Conservation (phyloP, 2,329 filamentous ascomycete species). For the Triangularia setosa region DNA sequence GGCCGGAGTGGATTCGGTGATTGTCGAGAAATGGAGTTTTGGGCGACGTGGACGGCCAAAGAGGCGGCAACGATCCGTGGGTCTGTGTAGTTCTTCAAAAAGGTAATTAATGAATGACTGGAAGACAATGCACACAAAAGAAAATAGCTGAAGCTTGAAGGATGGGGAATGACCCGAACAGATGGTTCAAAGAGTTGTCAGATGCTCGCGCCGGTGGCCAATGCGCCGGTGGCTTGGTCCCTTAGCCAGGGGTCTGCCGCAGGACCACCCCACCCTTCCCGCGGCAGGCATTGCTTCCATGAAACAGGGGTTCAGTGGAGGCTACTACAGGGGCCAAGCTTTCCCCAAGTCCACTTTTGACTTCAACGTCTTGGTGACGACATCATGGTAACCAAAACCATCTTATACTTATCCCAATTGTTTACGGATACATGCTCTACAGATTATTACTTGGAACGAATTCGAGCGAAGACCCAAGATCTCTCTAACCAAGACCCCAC, state of each 20-base stretch:
- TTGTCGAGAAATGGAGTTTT: background rate
- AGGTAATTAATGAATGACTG: background rate
- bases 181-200: conserved; percentile 2
- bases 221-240: conserved; percentile 1
- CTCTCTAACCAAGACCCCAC: background rate
- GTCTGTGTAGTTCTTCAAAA: background rate
- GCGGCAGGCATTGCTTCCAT: background rate
- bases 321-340: background rate
- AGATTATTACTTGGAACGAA: background rate
- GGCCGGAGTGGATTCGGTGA: background rate
- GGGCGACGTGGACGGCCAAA: background rate
- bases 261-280: background rate
- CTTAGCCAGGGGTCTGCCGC: conserved; percentile 4
- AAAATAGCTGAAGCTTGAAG: background rate
- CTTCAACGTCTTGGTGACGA: background rate
- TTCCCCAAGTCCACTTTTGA: background rate
- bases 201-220: background rate
- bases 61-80: background rate
- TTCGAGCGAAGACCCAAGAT: background rate
- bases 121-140: background rate
- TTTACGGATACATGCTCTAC: background rate
- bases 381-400: background rate
- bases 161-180: background rate
- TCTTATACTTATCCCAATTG: background rate
- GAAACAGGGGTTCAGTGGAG: background rate